phyloP scores from a whole-genome alignment of 805 yeast genomes.

The Ogataea minuta region DNA sequence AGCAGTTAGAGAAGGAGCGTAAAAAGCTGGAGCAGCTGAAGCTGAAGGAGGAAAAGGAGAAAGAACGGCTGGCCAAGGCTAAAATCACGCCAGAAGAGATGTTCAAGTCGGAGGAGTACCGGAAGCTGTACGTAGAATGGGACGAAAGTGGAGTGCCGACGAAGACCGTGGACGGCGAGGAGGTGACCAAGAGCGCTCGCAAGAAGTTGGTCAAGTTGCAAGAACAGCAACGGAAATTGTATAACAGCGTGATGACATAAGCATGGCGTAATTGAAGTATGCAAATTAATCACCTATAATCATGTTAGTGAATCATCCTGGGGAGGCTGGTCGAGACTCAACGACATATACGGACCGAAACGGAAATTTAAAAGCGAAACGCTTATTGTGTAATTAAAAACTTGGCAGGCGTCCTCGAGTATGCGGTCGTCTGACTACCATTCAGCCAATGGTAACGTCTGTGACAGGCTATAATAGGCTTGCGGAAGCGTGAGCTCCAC shows the following conservation, averaged over 20 bases:
- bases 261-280: conserved; percentile 26
- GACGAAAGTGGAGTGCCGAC: conserved; percentile 85
- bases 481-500: conserved; percentile 9
- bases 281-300: no score
- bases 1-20: conserved; percentile 36
- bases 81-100: conserved; percentile 66
- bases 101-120: conserved; percentile 54
- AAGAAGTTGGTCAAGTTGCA: conserved; percentile 80
- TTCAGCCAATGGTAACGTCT: conserved; percentile 2
- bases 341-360: no score
- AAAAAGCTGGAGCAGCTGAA: conserved; percentile 59
- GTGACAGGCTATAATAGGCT: conserved; percentile 2
- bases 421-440: conserved; percentile 2
- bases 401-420: not conserved
- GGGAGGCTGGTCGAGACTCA: conserved; percentile 2
- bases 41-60: conserved; percentile 61
- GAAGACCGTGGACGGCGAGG: conserved; percentile 73
- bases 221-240: conserved; percentile 78
- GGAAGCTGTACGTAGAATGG: conserved; percentile 59
- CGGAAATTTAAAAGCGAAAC: conserved; percentile 1
- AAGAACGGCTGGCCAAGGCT: conserved; percentile 63
- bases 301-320: conserved; percentile 9
- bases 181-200: conserved; percentile 76
- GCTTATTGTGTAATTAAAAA: no score
- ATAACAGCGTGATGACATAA: conserved; percentile 52